Evolutionary conservation across 2,329 filamentous ascomycete genomes (phyloP).

Genomic region (Lachnellula occidentalis): DNA sequence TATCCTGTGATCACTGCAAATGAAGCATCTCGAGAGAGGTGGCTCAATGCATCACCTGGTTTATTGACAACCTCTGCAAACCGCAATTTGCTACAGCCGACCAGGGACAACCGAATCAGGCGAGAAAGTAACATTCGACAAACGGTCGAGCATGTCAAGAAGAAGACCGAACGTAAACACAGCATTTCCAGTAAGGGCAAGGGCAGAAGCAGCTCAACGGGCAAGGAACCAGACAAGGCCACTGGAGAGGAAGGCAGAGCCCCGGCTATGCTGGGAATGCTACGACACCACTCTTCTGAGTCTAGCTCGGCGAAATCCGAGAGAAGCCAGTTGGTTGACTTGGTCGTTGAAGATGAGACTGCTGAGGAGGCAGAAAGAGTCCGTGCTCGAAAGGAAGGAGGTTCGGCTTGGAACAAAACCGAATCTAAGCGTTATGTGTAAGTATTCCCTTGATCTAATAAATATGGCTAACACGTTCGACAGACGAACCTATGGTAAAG

Average conservation of each 20-base stretch:
- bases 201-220: constrained; percentile 25
- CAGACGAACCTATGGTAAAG: constrained; percentile 43
- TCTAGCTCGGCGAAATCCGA: constrained; percentile 46
- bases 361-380: constrained; percentile 58
- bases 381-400: constrained; percentile 56
- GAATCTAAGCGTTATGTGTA: constrained; percentile 51
- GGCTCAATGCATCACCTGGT: constrained; percentile 45
- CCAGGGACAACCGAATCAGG: constrained; percentile 33
- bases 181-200: constrained; percentile 13
- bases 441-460: constrained; percentile 16
- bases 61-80: constrained; percentile 52
- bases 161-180: constrained; percentile 30
- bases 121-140: constrained; percentile 35
- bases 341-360: constrained; percentile 59
- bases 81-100: constrained; percentile 47
- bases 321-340: constrained; percentile 58
- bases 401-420: constrained; percentile 53
- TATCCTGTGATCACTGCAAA: constrained; percentile 90
- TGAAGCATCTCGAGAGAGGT: constrained; percentile 66
- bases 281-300: constrained; percentile 44
- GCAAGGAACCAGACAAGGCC: constrained; percentile 20
- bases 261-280: constrained; percentile 31
- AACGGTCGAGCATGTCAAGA: constrained; percentile 31
- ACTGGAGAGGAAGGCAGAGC: constrained; percentile 29
- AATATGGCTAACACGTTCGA: constrained; percentile 3